phyloP scores from a whole-genome alignment of 768 basidiomycete genomes.

The Lactarius tabidus region DNA sequence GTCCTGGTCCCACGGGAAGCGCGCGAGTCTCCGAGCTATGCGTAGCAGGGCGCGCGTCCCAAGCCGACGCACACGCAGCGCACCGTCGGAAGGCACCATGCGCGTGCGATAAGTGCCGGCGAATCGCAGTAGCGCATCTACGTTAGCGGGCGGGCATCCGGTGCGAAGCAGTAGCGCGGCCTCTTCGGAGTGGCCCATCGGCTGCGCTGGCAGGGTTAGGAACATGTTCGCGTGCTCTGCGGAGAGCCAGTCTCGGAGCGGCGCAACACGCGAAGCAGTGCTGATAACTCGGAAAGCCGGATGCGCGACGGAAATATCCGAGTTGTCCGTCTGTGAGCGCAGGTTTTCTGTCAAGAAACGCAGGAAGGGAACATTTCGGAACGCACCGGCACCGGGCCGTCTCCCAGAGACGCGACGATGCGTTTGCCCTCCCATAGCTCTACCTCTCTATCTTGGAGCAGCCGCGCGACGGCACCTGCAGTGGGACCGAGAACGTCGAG shows the following conservation, averaged over 20 bases:
- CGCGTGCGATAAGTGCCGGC: slow-evolving; percentile 55
- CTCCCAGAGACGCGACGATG: slow-evolving; percentile 47
- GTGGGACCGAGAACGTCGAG: slow-evolving; percentile 64
- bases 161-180: slow-evolving; percentile 44
- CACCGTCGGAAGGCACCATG: slow-evolving; percentile 47
- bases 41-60: slow-evolving; percentile 58
- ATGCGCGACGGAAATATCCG: slow-evolving; percentile 48
- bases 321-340: slow-evolving; percentile 25
- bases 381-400: slow-evolving; percentile 40
- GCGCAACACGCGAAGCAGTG: slow-evolving; percentile 59
- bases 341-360: slow-evolving; percentile 3
- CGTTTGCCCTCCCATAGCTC: slow-evolving; percentile 65
- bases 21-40: slow-evolving; percentile 47
- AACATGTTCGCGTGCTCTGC: slow-evolving; percentile 71
- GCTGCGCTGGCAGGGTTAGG: slow-evolving; percentile 55
- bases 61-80: slow-evolving; percentile 58
- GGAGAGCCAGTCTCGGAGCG: slow-evolving; percentile 65
- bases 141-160: slow-evolving; percentile 40
- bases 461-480: slow-evolving; percentile 55
- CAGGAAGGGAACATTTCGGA: slow-evolving; percentile 16
- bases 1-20: slow-evolving; percentile 44
- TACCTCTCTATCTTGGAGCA: slow-evolving; percentile 57
- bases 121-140: slow-evolving; percentile 46
- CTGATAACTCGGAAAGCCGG: slow-evolving; percentile 58
- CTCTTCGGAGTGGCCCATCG: slow-evolving; percentile 56